Evolutionary conservation across 1,139 yeast genomes (phyloP).

Genomic region (Kluyveromyces marxianus): DNA sequence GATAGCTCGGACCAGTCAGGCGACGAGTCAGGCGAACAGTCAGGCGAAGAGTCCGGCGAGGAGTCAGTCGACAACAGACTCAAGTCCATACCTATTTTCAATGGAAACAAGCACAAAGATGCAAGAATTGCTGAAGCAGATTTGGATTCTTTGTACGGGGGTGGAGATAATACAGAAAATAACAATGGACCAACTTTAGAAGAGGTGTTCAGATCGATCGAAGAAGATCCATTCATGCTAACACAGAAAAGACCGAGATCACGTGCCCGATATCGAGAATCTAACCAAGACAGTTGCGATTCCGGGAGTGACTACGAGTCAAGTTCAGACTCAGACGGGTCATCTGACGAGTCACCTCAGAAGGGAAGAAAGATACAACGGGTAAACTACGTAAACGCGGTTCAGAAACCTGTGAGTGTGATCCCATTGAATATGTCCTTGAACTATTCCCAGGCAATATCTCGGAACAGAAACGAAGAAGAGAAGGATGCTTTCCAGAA

Average conservation of each 20-base stretch:
- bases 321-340: background rate
- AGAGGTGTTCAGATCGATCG: background rate
- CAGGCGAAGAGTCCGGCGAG: no score
- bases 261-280: background rate
- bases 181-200: background rate
- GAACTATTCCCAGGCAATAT: slow-evolving; percentile 6
- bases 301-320: background rate
- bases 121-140: background rate
- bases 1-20: no score
- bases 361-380: background rate
- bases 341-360: background rate
- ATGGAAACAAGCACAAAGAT: background rate
- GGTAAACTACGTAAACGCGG: background rate
- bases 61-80: background rate
- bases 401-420: background rate
- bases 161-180: background rate
- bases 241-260: background rate
- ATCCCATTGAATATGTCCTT: slow-evolving; percentile 1
- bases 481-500: background rate
- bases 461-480: slow-evolving; percentile 1
- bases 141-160: background rate
- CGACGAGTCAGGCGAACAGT: no score
- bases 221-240: background rate
- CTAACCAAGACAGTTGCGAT: background rate
- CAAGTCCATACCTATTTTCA: background rate